Conservation (phyloP, 805 yeast species). For the Lachancea thermotolerans region DNA sequence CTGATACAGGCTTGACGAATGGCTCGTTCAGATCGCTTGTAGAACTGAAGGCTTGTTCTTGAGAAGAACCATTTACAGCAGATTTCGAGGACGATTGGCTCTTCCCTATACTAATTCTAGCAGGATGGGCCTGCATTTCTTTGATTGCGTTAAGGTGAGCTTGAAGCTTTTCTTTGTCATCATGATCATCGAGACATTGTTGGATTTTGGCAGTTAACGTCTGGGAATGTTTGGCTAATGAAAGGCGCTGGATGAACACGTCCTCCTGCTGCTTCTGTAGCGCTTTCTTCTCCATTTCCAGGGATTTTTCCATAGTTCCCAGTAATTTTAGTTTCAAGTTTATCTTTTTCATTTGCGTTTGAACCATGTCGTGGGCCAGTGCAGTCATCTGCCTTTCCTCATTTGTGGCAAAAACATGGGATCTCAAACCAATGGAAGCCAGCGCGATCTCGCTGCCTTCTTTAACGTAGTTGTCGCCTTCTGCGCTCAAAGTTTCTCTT, state of each 20-base stretch:
- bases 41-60: slow-evolving; percentile 10
- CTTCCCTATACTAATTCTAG: slow-evolving; percentile 25
- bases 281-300: slow-evolving; percentile 56
- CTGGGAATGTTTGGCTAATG: slow-evolving; percentile 55
- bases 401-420: slow-evolving; percentile 70
- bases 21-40: slow-evolving; percentile 24
- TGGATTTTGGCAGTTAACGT: slow-evolving; percentile 38
- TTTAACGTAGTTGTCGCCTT: slow-evolving; percentile 26
- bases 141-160: slow-evolving; percentile 21
- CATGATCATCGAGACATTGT: slow-evolving; percentile 17
- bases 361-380: slow-evolving; percentile 49
- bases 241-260: slow-evolving; percentile 54
- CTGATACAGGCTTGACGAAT: slow-evolving; percentile 47
- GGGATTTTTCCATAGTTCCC: slow-evolving; percentile 54
- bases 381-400: slow-evolving; percentile 75
- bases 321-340: slow-evolving; percentile 57
- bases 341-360: slow-evolving; percentile 55
- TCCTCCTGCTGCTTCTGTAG: slow-evolving; percentile 61
- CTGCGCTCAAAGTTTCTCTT: slow-evolving; percentile 3
- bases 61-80: slow-evolving; percentile 8
- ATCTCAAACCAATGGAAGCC: slow-evolving; percentile 69
- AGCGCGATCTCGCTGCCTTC: slow-evolving; percentile 66
- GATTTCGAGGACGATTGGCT: slow-evolving; percentile 8
- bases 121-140: slow-evolving; percentile 26
- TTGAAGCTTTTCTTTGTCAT: slow-evolving; percentile 15